phyloP scores from a whole-genome alignment of 257 asterid genomes.

The Nicotiana attenuata region DNA sequence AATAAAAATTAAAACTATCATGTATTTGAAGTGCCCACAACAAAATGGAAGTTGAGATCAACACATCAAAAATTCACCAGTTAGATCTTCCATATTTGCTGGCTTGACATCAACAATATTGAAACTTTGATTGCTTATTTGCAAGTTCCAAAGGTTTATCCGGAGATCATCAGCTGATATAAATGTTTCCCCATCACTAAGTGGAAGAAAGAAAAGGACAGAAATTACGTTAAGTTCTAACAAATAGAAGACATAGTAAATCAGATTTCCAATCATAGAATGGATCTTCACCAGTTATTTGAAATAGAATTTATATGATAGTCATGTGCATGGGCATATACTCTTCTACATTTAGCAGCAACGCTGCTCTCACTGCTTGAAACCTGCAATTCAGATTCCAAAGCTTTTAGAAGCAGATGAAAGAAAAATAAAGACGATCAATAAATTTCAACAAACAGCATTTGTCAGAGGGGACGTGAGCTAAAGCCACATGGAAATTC shows the following conservation, averaged over 20 bases:
- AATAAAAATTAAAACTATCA: neutral
- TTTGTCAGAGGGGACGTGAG: neutral
- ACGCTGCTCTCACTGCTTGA: constrained; percentile 72
- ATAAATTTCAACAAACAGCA: neutral
- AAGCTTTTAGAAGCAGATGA: constrained; percentile 4
- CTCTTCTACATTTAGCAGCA: constrained; percentile 79
- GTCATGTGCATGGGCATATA: constrained; percentile 88
- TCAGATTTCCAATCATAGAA: neutral
- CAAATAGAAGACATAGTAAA: neutral
- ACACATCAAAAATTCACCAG: constrained; percentile 37
- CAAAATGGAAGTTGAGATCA: neutral
- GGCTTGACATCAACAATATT: constrained; percentile 91
- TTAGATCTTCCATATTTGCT: constrained; percentile 85
- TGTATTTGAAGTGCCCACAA: constrained; percentile 4
- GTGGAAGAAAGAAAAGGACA: constrained; percentile 16
- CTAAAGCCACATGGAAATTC: neutral
- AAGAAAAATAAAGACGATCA: neutral
- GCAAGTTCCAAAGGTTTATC: constrained; percentile 87
- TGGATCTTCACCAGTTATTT: constrained; percentile 54
- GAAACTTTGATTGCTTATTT: constrained; percentile 84
- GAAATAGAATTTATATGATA: constrained; percentile 89
- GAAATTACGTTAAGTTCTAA: neutral
- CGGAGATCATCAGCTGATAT: constrained; percentile 92
- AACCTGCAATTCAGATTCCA: constrained; percentile 38
- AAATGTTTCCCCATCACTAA: constrained; percentile 89